Evolutionary conservation across 2,329 filamentous ascomycete genomes (phyloP).

Genomic region (Aureobasidium sp.): DNA sequence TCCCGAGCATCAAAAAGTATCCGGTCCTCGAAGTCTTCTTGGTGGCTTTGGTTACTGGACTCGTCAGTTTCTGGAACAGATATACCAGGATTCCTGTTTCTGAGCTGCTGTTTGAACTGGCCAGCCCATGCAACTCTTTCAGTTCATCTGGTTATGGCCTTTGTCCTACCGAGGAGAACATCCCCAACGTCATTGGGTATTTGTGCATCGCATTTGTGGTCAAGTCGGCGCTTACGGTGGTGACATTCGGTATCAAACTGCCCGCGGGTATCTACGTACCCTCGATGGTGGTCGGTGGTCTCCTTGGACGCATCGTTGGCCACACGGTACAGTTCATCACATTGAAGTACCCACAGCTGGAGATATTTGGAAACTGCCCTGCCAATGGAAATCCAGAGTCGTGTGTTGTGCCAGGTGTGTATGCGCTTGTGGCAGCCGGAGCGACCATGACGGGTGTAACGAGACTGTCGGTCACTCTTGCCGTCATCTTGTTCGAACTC

Average conservation of each 20-base stretch:
- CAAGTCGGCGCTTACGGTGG: conserved; percentile 79
- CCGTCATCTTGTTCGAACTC: conserved; percentile 91
- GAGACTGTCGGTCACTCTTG: conserved; percentile 82
- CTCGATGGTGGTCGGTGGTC: conserved; percentile 94
- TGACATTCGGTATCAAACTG: conserved; percentile 94
- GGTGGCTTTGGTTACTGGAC: conserved; percentile 75
- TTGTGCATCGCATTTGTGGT: conserved; percentile 76
- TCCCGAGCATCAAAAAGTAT: conserved; percentile 70
- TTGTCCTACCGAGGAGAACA: conserved; percentile 69
- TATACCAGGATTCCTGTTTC: conserved; percentile 85
- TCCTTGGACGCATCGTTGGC: conserved; percentile 82
- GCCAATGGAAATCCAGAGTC: conserved; percentile 61
- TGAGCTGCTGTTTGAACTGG: conserved; percentile 82
- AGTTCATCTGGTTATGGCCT: conserved; percentile 64
- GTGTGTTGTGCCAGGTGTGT: conserved; percentile 94
- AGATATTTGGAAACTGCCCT: conserved; percentile 69
- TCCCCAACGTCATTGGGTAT: conserved; percentile 66
- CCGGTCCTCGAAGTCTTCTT: conserved; percentile 83
- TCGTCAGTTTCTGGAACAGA: conserved; percentile 88
- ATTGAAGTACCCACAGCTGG: conserved; percentile 61
- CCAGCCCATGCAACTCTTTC: conserved; percentile 74
- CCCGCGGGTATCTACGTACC: conserved; percentile 96
- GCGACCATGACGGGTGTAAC: conserved; percentile 98
- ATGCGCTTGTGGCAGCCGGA: conserved; percentile 87
- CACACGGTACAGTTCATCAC: conserved; percentile 79